A percentile compares a stretch with the other conserved stretches of the same genome.
phyloP scores from a whole-genome alignment of 208 protist species.

The Trichomonas tenax region DNA sequence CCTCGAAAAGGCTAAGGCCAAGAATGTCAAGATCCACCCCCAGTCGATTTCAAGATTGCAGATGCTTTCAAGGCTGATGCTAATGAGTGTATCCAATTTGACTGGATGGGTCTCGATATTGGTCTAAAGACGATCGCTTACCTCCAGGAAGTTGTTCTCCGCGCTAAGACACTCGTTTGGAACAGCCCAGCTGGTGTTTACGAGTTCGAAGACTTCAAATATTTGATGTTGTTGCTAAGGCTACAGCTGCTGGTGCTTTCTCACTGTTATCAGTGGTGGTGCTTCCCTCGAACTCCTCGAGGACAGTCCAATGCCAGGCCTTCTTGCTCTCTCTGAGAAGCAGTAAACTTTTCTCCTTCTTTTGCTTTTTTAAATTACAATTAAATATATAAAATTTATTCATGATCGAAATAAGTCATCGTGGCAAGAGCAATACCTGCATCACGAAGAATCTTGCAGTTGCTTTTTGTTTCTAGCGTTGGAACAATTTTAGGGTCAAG shows the following conservation, averaged over 20 bases:
- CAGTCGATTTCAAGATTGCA: conserved; percentile 40
- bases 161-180: conserved; percentile 42
- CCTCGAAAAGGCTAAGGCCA: conserved; percentile 46
- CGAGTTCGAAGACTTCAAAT: conserved; percentile 38
- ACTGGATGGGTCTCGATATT: too few species aligned
- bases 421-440: too few species aligned
- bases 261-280: conserved; percentile 42
- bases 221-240: conserved; percentile 30
- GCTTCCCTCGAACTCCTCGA: too few species aligned
- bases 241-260: conserved; percentile 26
- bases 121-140: conserved; percentile 41
- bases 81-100: conserved; percentile 42
- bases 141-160: not conserved
- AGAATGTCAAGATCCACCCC: conserved; percentile 84
- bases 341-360: too few species aligned
- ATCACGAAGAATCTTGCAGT: too few species aligned
- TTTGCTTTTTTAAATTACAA: too few species aligned
- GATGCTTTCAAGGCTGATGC: conserved; percentile 32
- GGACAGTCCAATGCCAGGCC: too few species aligned
- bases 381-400: too few species aligned
- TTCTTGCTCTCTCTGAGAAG: too few species aligned
- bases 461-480: too few species aligned
- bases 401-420: too few species aligned
- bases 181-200: conserved; percentile 46
- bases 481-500: too few species aligned